Evolutionary conservation across 768 basidiomycete genomes (phyloP).

Genomic region (Amanita subjunquillea): DNA sequence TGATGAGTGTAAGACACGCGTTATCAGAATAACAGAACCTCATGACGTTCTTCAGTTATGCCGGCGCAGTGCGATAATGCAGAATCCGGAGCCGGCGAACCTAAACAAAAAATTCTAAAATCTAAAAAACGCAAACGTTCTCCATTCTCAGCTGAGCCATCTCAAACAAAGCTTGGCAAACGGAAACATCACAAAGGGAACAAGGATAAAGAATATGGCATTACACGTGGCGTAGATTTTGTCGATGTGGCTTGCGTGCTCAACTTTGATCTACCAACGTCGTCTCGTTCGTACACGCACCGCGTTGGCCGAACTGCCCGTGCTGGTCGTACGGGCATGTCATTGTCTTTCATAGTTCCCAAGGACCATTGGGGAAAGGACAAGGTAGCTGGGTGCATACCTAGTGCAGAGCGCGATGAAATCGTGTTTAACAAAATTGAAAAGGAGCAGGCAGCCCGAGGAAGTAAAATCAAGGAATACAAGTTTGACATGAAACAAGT

Average conservation of each 20-base stretch:
- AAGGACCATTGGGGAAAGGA: conserved; percentile 59
- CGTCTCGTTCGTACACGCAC: conserved; percentile 85
- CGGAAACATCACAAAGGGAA: conserved; percentile 36
- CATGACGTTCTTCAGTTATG: conserved; percentile 27
- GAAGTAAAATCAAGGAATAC: conserved; percentile 74
- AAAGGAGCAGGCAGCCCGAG: conserved; percentile 54
- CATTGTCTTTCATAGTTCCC: conserved; percentile 82
- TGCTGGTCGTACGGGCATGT: conserved; percentile 87
- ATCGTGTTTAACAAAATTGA: conserved; percentile 68
- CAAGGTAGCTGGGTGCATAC: conserved; percentile 59
- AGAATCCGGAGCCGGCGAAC: conserved; percentile 12
- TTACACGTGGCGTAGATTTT: conserved; percentile 95
- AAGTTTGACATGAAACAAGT: conserved; percentile 93
- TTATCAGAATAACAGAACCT: background rate
- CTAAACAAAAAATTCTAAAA: conserved; percentile 10
- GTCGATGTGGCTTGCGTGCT: conserved; percentile 94
- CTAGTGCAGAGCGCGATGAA: conserved; percentile 70
- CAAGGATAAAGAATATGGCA: conserved; percentile 77
- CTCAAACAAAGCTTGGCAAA: conserved; percentile 34
- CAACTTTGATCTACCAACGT: conserved; percentile 94
- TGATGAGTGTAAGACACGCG: conserved; percentile 12
- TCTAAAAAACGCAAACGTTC: conserved; percentile 52
- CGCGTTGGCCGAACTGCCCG: conserved; percentile 95
- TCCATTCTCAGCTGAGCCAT: conserved; percentile 22
- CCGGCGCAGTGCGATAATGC: conserved; percentile 38